A percentile compares a stretch with the other conserved stretches of the same genome.
Evolutionary conservation across 495 filamentous ascomycete genomes (phyloP).

Genomic region (Aspergillus wentii): DNA sequence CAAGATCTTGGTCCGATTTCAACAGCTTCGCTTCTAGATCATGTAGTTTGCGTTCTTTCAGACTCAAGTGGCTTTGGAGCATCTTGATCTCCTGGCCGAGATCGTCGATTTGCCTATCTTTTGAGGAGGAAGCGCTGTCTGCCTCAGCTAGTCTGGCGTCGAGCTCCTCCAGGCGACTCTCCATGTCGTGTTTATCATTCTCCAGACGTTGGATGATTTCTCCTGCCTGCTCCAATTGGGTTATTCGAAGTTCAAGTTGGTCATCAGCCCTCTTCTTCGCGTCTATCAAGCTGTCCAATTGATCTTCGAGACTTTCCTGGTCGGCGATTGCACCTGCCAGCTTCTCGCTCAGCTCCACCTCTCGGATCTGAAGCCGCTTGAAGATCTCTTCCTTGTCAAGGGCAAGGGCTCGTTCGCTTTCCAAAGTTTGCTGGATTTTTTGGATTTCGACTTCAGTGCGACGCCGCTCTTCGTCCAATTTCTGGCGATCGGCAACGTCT

Average conservation of each 20-base stretch:
- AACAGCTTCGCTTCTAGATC: constrained; percentile 83
- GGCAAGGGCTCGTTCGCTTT: constrained; percentile 90
- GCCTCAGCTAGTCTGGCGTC: constrained; percentile 63
- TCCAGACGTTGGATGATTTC: constrained; percentile 80
- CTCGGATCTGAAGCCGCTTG: constrained; percentile 83
- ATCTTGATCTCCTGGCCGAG: constrained; percentile 81
- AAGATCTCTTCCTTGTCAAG: constrained; percentile 99
- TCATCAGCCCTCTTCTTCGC: constrained; percentile 89
- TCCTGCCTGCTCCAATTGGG: constrained; percentile 87
- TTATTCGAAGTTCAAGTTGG: constrained; percentile 70
- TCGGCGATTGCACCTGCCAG: constrained; percentile 89
- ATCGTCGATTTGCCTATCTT: constrained; percentile 65
- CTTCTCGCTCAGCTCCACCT: constrained; percentile 87
- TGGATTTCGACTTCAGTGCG: constrained; percentile 83
- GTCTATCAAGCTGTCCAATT: constrained; percentile 82
- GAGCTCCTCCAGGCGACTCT: constrained; percentile 59
- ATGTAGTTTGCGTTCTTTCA: constrained; percentile 87
- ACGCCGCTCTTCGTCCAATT: constrained; percentile 85
- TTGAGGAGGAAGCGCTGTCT: constrained; percentile 59
- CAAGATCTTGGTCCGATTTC: constrained; percentile 83
- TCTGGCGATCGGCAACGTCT: constrained; percentile 69
- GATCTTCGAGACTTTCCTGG: constrained; percentile 88
- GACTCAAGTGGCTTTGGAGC: constrained; percentile 80
- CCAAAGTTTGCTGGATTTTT: constrained; percentile 83
- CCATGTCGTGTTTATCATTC: constrained; percentile 71